These are phyloP conservation scores for Sugiyamaella boreocaroliniensis DNA, from an alignment of 805 yeast species.

Conservation along the genomic window DNA sequence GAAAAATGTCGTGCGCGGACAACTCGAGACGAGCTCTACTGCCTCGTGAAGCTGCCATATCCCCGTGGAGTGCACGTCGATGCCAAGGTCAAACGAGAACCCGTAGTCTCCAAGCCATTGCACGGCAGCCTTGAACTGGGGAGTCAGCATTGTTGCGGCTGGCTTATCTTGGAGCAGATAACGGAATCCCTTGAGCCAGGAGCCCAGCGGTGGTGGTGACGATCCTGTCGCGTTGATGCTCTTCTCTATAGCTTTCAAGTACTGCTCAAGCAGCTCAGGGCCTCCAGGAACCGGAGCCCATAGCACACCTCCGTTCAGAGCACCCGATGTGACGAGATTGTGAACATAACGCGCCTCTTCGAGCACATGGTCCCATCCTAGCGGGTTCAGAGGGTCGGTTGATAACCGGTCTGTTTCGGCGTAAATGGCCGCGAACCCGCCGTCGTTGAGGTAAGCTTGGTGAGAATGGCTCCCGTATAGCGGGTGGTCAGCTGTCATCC, in stretches of 20 bases:
- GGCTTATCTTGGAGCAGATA: slow-evolving; percentile 41
- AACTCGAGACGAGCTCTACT: slow-evolving; percentile 24
- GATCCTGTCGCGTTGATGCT: slow-evolving; percentile 14
- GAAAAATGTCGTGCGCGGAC: slow-evolving; percentile 30
- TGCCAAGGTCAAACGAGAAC: slow-evolving; percentile 39
- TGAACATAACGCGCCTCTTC: slow-evolving; percentile 27
- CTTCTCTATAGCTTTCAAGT: slow-evolving; percentile 3
- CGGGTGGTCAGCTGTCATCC: slow-evolving; percentile 31
- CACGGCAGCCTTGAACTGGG: slow-evolving; percentile 30
- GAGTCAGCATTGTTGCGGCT: slow-evolving; percentile 29
- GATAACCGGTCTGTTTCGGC: slow-evolving; percentile 33
- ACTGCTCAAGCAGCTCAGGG: slow-evolving; percentile 14
- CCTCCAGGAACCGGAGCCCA: slow-evolving; percentile 42
- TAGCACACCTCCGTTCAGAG: slow-evolving; percentile 33
- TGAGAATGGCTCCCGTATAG: slow-evolving; percentile 25
- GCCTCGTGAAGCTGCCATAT: slow-evolving; percentile 39
- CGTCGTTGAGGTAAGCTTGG: slow-evolving; percentile 25
- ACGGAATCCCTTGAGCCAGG: slow-evolving; percentile 36
- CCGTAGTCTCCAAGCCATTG: slow-evolving; percentile 31
- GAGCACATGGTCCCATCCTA: slow-evolving; percentile 27
- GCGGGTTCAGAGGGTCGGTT: slow-evolving; percentile 4
- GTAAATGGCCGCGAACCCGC: slow-evolving; percentile 23
- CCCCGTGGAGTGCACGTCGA: slow-evolving; percentile 36
- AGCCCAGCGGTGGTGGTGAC: slow-evolving; percentile 11
- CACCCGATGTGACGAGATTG: slow-evolving; percentile 7